Base-by-base conservation (phyloP, 2,329 filamentous ascomycete species). In the Periconia sp. region DNA sequence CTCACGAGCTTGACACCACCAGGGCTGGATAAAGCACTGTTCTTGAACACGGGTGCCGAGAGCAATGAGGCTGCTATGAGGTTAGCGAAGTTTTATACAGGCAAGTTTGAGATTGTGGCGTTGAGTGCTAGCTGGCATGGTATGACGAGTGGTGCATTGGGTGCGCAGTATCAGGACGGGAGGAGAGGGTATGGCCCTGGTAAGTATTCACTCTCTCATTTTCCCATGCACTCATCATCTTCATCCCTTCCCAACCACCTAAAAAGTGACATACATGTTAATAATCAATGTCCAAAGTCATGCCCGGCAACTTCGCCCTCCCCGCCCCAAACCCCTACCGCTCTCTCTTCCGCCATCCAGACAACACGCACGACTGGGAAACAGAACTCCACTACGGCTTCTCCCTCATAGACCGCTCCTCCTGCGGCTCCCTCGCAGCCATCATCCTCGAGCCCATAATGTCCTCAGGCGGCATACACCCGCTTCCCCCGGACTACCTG, bases 311-410 rank as follows among this genome's bases (percentile, higher is more conserved):
- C 43, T 70, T 83, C 3, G 74, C 74, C 1, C 75, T 87, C 28
- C 83, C 83, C 0, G 74, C 80, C 0, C 83, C 83, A 0, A 79
- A 86, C 50, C 73, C 78, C 0, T 86, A 85, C 57, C 78, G 83
- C 3, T 85, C 82, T 0, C 72, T 78, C 0, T 87, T 87, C 61
- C 75, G 79, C 7, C 75, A 77, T 29, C 17, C 76, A 0, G 81
- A 86, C 48, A 82, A 82, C 1, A 75, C 75, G 0, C 82, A 87
- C 49, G 83, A 87, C 59, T 87, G 84, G 83, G 72, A 83, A 50
- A 77, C 80, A 0, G 84, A 87, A 59, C 67, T 87, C 11, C 76
- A 82, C 7, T 86, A 80, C 53, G 82, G 81, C 4, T 87, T 81
- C 75, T 71, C 71, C 13, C 71, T 86, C 66, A 73, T 87, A 16